Percentiles rank a stretch among this genome's conserved stretches.
These are phyloP conservation scores for Endothia cerciana DNA, from an alignment of 2,329 filamentous ascomycete genomes.

Conservation along the genomic window DNA sequence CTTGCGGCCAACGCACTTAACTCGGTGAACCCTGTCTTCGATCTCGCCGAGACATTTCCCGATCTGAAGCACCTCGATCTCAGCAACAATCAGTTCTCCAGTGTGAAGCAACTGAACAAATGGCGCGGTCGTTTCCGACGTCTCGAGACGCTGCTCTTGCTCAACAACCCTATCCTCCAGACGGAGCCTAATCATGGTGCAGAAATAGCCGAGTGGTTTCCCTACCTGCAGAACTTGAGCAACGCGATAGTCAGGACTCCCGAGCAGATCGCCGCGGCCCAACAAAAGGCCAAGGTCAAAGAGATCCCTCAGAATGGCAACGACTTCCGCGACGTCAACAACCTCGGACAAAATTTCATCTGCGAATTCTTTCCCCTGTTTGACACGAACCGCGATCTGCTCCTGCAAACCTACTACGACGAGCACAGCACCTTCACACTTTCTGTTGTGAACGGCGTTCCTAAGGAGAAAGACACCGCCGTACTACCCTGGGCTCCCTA, in stretches of 20 bases:
- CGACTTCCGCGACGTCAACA: conserved; percentile 73
- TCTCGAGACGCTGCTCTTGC: conserved; percentile 80
- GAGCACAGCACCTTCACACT: conserved; percentile 75
- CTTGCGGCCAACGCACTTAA: conserved; percentile 79
- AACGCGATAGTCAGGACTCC: conserved; percentile 72
- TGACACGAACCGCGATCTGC: conserved; percentile 69
- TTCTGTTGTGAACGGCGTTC: conserved; percentile 65
- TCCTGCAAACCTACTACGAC: conserved; percentile 75
- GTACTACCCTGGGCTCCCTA: conserved; percentile 72
- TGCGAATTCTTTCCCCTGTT: conserved; percentile 74
- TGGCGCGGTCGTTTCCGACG: conserved; percentile 82
- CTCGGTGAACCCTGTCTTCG: conserved; percentile 72
- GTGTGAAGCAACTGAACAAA: conserved; percentile 66
- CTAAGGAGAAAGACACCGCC: conserved; percentile 49
- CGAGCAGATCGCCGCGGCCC: conserved; percentile 65
- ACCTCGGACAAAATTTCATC: conserved; percentile 77
- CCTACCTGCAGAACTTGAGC: conserved; percentile 78
- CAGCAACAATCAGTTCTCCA: conserved; percentile 78
- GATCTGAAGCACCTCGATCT: conserved; percentile 88
- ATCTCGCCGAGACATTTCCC: conserved; percentile 78
- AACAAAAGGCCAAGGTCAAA: conserved; percentile 54
- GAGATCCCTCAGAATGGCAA: conserved; percentile 66
- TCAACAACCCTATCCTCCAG: conserved; percentile 77
- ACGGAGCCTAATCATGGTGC: conserved; percentile 62
- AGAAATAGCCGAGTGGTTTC: conserved; percentile 81